phyloP scores from a whole-genome alignment of 1,139 yeast genomes.

The Kodamaea ohmeri region DNA sequence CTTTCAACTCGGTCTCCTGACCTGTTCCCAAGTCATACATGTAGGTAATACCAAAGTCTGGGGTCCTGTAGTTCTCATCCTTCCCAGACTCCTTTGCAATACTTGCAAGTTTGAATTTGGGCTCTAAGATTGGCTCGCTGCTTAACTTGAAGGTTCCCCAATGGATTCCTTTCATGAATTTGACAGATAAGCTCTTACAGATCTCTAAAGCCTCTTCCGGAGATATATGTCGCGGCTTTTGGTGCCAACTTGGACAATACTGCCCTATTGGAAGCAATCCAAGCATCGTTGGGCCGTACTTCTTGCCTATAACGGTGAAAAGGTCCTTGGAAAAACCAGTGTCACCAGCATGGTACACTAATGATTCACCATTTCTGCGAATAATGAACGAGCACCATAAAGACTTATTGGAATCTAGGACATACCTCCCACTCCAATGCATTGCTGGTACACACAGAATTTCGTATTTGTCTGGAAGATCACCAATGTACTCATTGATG shows the following conservation, averaged over 20 bases:
- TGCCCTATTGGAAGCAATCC: conserved; percentile 92
- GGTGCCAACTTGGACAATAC: conserved; percentile 94
- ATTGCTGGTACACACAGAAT: conserved; percentile 90
- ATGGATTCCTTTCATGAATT: conserved; percentile 79
- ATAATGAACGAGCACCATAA: conserved; percentile 87
- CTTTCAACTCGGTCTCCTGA: conserved; percentile 6
- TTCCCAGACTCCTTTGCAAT: conserved; percentile 23
- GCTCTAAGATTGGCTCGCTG: conserved; percentile 85
- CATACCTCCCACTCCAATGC: conserved; percentile 93
- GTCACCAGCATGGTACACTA: conserved; percentile 90
- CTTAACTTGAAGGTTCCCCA: conserved; percentile 95
- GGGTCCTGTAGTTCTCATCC: conserved; percentile 27
- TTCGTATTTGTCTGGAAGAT: conserved; percentile 57
- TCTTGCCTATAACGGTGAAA: conserved; percentile 60
- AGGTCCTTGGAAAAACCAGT: conserved; percentile 81
- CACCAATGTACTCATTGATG: conserved; percentile 32
- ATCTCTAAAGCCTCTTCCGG: conserved; percentile 76
- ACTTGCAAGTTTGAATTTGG: conserved; percentile 45
- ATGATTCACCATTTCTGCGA: conserved; percentile 60
- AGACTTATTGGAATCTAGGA: conserved; percentile 74
- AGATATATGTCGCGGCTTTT: conserved; percentile 80
- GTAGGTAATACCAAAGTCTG: conserved; percentile 45
- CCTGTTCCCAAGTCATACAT: conserved; percentile 27
- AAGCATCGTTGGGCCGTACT: conserved; percentile 61
- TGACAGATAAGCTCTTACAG: conserved; percentile 58